Evolutionary conservation across 441 rosid genomes (phyloP).

Genomic region (Isatis lusitanica): DNA sequence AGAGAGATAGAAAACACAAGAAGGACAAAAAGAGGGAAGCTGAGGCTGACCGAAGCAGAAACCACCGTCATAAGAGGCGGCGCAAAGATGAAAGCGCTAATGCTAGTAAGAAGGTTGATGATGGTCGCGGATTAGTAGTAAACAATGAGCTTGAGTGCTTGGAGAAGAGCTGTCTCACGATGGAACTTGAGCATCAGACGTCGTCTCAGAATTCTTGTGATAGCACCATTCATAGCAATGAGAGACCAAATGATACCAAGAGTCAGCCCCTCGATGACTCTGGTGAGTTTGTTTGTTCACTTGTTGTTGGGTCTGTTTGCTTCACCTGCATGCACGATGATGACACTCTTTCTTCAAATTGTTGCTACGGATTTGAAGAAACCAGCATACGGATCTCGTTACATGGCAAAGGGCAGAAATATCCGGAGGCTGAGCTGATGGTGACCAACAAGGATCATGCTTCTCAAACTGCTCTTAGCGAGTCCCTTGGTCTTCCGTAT

Average conservation of each 20-base stretch:
- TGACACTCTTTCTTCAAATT: constrained; percentile 46
- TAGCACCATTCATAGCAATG: constrained; percentile 47
- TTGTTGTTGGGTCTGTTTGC: constrained; percentile 52
- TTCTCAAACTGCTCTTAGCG: constrained; percentile 30
- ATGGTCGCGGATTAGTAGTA: constrained; percentile 28
- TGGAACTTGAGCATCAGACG: constrained; percentile 49
- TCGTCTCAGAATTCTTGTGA: constrained; percentile 53
- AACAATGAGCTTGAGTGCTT: constrained; percentile 37
- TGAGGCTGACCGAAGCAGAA: constrained; percentile 39
- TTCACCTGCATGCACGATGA: constrained; percentile 32
- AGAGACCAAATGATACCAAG: constrained; percentile 38
- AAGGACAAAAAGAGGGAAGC: constrained; percentile 41
- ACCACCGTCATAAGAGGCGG: constrained; percentile 44
- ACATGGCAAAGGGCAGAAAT: constrained; percentile 48
- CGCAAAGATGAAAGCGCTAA: constrained; percentile 39
- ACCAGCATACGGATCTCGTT: constrained; percentile 49
- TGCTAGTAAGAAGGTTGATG: constrained; percentile 20
- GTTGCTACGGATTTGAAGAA: constrained; percentile 51
- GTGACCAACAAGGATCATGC: constrained; percentile 38
- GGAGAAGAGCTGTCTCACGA: constrained; percentile 62
- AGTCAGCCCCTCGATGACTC: constrained; percentile 38
- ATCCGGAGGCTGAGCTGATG: constrained; percentile 42
- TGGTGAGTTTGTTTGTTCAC: constrained; percentile 56
- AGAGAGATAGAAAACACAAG: constrained; percentile 45
- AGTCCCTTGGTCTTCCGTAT: constrained; percentile 32